Conservation (phyloP, 2,329 filamentous ascomycete genomes). For the Cladosporium sp. region DNA sequence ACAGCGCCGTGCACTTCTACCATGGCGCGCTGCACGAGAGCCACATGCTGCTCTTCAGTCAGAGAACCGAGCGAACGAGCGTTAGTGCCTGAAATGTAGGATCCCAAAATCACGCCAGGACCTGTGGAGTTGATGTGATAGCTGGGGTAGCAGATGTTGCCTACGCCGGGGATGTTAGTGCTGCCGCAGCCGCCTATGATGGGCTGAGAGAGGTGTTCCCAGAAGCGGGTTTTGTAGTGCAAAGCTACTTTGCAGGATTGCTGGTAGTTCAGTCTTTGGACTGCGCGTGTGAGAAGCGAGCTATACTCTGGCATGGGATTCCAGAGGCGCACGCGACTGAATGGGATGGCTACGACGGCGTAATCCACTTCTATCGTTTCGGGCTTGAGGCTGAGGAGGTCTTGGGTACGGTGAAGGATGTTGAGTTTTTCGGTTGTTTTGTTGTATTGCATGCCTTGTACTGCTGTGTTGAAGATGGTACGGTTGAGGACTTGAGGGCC, state of each 20-base stretch:
- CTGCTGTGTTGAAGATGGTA: slow-evolving; percentile 52
- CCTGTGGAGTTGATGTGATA: slow-evolving; percentile 62
- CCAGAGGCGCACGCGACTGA: slow-evolving; percentile 61
- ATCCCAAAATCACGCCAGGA: slow-evolving; percentile 58
- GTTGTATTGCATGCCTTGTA: slow-evolving; percentile 54
- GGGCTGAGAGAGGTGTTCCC: slow-evolving; percentile 49
- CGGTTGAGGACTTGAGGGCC: slow-evolving; percentile 55
- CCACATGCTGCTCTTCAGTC: slow-evolving; percentile 57
- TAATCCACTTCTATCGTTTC: slow-evolving; percentile 58
- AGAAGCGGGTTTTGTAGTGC: slow-evolving; percentile 62
- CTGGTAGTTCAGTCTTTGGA: slow-evolving; percentile 46
- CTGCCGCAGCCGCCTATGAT: slow-evolving; percentile 62
- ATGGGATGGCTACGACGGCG: slow-evolving; percentile 60
- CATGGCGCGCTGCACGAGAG: slow-evolving; percentile 61
- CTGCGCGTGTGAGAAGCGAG: slow-evolving; percentile 46
- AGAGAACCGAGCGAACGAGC: slow-evolving; percentile 45
- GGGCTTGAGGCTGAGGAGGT: slow-evolving; percentile 38
- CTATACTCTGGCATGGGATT: slow-evolving; percentile 49
- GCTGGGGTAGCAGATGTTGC: slow-evolving; percentile 61
- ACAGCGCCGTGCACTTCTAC: slow-evolving; percentile 60
- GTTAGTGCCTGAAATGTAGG: slow-evolving; percentile 49
- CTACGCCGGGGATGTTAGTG: slow-evolving; percentile 57
- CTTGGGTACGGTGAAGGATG: slow-evolving; percentile 52
- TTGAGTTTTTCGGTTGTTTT: slow-evolving; percentile 49
- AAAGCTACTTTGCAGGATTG: slow-evolving; percentile 57